Base-by-base conservation (phyloP, 78 protist species). In the Dictyostelium purpureum region DNA sequence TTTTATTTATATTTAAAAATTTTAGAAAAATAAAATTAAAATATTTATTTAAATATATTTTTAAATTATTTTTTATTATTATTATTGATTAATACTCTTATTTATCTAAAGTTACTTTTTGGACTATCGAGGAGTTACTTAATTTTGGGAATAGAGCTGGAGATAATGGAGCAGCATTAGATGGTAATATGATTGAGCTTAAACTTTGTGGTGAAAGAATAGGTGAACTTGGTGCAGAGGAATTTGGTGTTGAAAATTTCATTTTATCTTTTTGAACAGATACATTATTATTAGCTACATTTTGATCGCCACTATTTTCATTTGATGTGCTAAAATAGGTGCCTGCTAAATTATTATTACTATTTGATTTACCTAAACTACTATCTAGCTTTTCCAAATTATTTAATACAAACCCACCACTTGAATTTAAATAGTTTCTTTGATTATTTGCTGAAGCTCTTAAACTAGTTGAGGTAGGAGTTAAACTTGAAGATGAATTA, bases 61-160 rank as follows among this genome's bases (percentile, higher is more conserved):
- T n/a, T n/a, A n/a, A n/a, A n/a, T n/a, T n/a, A n/a, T n/a, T n/a
- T n/a, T n/a, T n/a, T n/a, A n/a, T n/a, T n/a, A n/a, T n/a, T n/a
- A n/a, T n/a, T n/a, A n/a, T n/a, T n/a, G n/a, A n/a, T n/a, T n/a
- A n/a, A n/a, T n/a, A n/a, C n/a, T 56, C 31, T 59, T 63, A 63
- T 63, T 63, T 63, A 33, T 63, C 71, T 33, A 63, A 63, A 12
- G 71, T 12, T 18, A 63, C 42, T 69, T 65, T 78, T 78, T 63
- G 87, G 26, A 61, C 45, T 4, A 78, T 28, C 11, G 35, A 4
- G 14, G 71, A 54, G 38, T 78, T 78, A 19, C 47, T 63, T 78
- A 61, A 63, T 43, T 18, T 18, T 43, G 87, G 73, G 28, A n/a
- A 63, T 3, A 78, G 74, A 33, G 87, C 74, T 1, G 87, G 87